Evolutionary conservation across 768 basidiomycete species (phyloP).

Genomic region (Trametes cingulata): DNA sequence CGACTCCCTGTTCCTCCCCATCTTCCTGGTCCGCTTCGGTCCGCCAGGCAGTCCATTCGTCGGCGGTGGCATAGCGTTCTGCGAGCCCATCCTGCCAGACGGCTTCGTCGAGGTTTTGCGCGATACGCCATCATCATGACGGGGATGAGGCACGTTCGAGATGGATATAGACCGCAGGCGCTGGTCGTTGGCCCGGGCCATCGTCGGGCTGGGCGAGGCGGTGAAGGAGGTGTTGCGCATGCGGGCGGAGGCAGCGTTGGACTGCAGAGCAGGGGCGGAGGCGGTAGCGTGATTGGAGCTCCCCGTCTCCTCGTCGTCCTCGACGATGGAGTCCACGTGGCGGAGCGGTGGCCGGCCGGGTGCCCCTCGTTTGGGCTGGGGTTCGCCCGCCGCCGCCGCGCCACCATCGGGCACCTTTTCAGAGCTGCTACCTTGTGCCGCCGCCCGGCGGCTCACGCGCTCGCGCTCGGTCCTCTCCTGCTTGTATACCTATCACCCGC

Average conservation of each 20-base stretch:
- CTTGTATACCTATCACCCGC: slow-evolving; percentile 58
- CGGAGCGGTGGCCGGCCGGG: slow-evolving; percentile 45
- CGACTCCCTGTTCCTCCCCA: slow-evolving; percentile 63
- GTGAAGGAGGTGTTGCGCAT: slow-evolving; percentile 19
- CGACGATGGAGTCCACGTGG: slow-evolving; percentile 60
- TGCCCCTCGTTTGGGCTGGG: slow-evolving; percentile 10
- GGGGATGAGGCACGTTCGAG: slow-evolving; percentile 26
- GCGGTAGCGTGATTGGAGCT: slow-evolving; percentile 4
- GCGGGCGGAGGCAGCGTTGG: slow-evolving; percentile 15
- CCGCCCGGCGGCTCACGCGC: slow-evolving; percentile 12
- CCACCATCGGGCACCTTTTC: slow-evolving; percentile 15
- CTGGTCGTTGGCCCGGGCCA: slow-evolving; percentile 6
- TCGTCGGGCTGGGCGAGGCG: slow-evolving; percentile 5
- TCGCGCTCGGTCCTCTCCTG: slow-evolving; percentile 58
- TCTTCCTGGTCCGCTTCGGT: slow-evolving; percentile 52
- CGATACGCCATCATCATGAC: slow-evolving; percentile 18
- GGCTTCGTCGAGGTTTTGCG: slow-evolving; percentile 3
- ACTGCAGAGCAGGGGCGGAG: slow-evolving; percentile 26
- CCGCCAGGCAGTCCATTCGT: no score
- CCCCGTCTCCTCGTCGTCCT: slow-evolving; percentile 59
- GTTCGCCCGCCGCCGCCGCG: slow-evolving; percentile 14
- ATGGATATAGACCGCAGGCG: slow-evolving; percentile 28
- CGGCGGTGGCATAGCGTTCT: slow-evolving; percentile 13
- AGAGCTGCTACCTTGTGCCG: neutral
- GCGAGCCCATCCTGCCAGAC: neutral